Evolutionary conservation across 352 stramenopile genomes (phyloP), one percentile per base, ranked within the genome.

Genomic region (Phytopythium cucurbitacearum): DNA sequence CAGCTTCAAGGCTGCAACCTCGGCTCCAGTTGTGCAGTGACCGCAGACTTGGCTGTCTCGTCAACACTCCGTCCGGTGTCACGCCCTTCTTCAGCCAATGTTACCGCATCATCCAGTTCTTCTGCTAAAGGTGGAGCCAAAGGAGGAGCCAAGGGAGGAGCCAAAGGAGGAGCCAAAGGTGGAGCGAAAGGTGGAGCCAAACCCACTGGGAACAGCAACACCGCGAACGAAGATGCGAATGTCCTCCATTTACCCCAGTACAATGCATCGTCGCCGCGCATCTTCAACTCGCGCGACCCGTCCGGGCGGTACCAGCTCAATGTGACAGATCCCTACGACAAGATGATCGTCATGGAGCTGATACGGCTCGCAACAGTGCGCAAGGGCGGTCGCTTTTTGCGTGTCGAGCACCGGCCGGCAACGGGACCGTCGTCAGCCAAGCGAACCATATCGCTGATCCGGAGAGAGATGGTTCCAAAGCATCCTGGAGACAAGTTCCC

Each of bases 221-320:
- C 10, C 41, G 9, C 21, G 10, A 40, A 10, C 7, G 40, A 34
- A 0, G 62, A 81, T n/a, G 52, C 76, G 28, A 74, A 71, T 40
- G 7, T 71, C 2, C 47, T 62, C 35, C 47, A 56, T 0, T 46
- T 87, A n/a, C 77, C 77, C 4, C 44, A 76, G 21, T 89, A 85
- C 52, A 62, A 58, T 5, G 64, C 59, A 0, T 69, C 64, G 10
- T 73, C 63, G 7, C 52, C 51, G 4, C 57, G 62, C 15, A 53
- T 93, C 12, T 94, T 95, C 54, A 84, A 86, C 57, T 62, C 71
- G 11, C 72, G 78, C 51, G 80, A 96, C 28, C 82, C 80, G 13
- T 82, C 80, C 0, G 82, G 85, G 1, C 62, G 75, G 15, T 96
- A 94, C 46, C 63, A 72, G 3, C 66, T 96, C 5, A 66, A 88